Percentiles rank a stretch among this genome's conserved stretches.
These are phyloP conservation scores for Elongisporangium prolatum DNA, from an alignment of 352 stramenopile species.

Conservation along the genomic window DNA sequence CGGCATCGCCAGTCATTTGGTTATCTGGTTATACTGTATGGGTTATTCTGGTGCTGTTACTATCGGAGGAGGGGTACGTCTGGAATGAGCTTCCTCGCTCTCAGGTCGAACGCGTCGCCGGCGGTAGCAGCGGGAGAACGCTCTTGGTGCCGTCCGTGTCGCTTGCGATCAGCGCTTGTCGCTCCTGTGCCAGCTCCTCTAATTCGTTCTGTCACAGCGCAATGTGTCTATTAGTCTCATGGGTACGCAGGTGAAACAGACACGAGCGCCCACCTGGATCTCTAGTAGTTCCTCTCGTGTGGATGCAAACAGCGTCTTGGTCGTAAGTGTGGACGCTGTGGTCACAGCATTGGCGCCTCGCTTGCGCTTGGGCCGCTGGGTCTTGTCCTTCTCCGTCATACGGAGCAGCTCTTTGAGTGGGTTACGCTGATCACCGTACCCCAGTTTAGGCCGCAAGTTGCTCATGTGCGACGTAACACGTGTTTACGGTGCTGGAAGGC, in stretches of 20 bases:
- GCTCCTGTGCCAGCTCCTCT: constrained; percentile 25
- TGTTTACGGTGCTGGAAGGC: background rate
- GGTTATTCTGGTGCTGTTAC: background rate
- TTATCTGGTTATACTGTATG: constrained; percentile 1
- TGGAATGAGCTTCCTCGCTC: background rate
- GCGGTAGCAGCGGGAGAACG: constrained; percentile 26
- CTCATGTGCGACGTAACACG: background rate
- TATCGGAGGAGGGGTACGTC: background rate
- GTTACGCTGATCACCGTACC: background rate
- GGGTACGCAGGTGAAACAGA: constrained; percentile 1
- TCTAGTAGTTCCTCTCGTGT: constrained; percentile 43
- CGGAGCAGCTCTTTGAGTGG: background rate
- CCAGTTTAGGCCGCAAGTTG: background rate
- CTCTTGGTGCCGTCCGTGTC: constrained; percentile 18
- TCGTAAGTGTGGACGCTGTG: constrained; percentile 33
- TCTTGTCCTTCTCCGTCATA: background rate
- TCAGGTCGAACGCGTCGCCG: constrained; percentile 9
- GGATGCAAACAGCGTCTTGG: constrained; percentile 30
- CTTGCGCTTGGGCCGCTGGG: constrained; percentile 24
- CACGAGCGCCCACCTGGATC: constrained; percentile 26
- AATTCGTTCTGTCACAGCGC: constrained; percentile 21
- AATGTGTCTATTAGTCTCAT: background rate
- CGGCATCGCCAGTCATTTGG: constrained; percentile 1
- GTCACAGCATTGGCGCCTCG: constrained; percentile 10
- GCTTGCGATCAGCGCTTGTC: constrained; percentile 21